Conservation (phyloP, 306 rosid genomes). For the Acacia acuminata region DNA sequence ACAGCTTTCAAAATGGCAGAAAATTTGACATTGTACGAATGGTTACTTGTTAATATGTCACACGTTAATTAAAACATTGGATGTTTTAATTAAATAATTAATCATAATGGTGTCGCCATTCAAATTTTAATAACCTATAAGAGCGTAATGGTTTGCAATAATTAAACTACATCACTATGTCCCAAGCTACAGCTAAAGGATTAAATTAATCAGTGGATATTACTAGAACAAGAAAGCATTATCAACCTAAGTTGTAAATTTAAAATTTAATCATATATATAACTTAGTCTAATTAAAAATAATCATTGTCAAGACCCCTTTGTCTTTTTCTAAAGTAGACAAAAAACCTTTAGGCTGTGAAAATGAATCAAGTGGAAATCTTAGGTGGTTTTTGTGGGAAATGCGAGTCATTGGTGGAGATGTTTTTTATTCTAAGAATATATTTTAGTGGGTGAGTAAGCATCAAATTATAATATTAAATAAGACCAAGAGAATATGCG, state of each 20-base stretch:
- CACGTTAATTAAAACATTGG: constrained; percentile 14
- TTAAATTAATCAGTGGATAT: constrained; percentile 33
- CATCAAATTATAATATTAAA: not conserved
- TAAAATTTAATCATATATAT: not conserved
- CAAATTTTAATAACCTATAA: not conserved
- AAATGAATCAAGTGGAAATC: constrained; percentile 59
- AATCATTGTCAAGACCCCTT: constrained; percentile 30
- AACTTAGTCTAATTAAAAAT: not conserved
- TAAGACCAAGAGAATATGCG: not conserved
- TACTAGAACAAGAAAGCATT: constrained; percentile 33
- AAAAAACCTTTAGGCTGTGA: constrained; percentile 1
- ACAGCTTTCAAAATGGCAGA: constrained; percentile 19
- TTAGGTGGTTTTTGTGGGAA: constrained; percentile 55
- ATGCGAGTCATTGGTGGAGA: constrained; percentile 32
- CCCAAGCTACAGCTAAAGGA: constrained; percentile 17
- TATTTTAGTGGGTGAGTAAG: constrained; percentile 48
- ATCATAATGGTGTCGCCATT: constrained; percentile 25
- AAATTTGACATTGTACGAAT: not conserved
- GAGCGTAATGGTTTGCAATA: constrained; percentile 8
- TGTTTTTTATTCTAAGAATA: constrained; percentile 23
- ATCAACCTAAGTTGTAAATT: constrained; percentile 13
- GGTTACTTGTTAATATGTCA: constrained; percentile 4
- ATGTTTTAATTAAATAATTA: constrained; percentile 3
- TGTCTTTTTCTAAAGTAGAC: constrained; percentile 45
- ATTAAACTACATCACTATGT: constrained; percentile 15